Evolutionary conservation across 176 grass and related monocot genomes (phyloP).

Genomic region (Puya raimondii): DNA sequence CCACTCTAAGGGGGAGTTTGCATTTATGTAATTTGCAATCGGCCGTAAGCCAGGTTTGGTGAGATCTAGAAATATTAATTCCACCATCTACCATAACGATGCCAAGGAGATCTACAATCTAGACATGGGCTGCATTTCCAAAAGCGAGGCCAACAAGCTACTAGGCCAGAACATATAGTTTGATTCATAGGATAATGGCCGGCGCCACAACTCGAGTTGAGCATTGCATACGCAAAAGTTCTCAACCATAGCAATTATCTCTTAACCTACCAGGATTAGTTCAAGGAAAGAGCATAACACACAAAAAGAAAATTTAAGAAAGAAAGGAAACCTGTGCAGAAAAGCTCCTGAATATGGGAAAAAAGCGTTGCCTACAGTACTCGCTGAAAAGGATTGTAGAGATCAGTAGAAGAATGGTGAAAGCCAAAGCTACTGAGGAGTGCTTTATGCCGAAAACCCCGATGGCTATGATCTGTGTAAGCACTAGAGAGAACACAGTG

Average conservation of each 20-base stretch:
- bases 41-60: no score
- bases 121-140: not conserved
- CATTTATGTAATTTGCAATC: no score
- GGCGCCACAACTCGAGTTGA: not conserved
- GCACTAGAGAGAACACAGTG: conserved; percentile 57
- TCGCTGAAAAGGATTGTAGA: conserved; percentile 76
- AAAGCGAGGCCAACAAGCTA: not conserved
- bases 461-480: conserved; percentile 70
- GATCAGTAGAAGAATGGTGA: conserved; percentile 59
- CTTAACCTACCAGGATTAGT: not conserved
- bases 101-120: no score
- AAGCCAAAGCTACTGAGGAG: conserved; percentile 31
- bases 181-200: not conserved
- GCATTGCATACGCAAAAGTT: not conserved
- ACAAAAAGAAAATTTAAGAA: not conserved
- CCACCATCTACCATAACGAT: no score
- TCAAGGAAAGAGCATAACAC: not conserved
- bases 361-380: conserved; percentile 62
- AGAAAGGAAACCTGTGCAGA: conserved; percentile 56
- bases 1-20: no score
- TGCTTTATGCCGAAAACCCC: conserved; percentile 70
- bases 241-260: not conserved
- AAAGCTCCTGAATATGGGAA: conserved; percentile 54
- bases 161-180: not conserved
- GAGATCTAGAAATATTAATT: no score